These are phyloP conservation scores for Iodosphaeria phyllophila DNA, from an alignment of 2,329 filamentous ascomycete genomes.

Conservation along the genomic window DNA sequence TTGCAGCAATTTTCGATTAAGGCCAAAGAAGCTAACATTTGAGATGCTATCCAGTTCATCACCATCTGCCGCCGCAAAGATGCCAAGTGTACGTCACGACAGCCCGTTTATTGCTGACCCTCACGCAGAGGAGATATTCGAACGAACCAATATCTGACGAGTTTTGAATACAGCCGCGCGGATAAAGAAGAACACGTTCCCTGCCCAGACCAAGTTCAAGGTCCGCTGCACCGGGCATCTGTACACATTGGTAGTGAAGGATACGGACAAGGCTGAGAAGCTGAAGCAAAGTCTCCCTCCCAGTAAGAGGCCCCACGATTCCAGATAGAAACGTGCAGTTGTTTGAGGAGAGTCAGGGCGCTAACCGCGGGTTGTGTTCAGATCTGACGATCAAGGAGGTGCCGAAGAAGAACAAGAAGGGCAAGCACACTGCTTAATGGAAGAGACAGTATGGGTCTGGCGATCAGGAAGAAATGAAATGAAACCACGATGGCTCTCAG, in stretches of 20 bases:
- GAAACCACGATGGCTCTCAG: no score
- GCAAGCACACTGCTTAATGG: constrained; percentile 19
- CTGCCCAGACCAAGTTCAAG: constrained; percentile 99
- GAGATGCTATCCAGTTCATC: constrained; percentile 58
- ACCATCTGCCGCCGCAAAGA: constrained; percentile 99
- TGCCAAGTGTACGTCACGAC: constrained; percentile 76
- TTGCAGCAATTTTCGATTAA: constrained; percentile 1
- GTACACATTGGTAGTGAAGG: constrained; percentile 97
- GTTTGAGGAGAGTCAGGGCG: no score
- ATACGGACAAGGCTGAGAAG: constrained; percentile 99
- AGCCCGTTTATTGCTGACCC: no score
- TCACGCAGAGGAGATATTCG: constrained; percentile 12
- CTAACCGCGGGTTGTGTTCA: constrained; percentile 10
- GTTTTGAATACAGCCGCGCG: constrained; percentile 44
- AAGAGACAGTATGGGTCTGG: constrained; percentile 10
- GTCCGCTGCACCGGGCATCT: constrained; percentile 93
- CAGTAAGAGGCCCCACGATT: constrained; percentile 41
- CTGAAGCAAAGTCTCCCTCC: constrained; percentile 97
- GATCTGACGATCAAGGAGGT: constrained; percentile 34
- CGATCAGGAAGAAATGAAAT: constrained; percentile 11
- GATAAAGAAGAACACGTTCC: constrained; percentile 91
- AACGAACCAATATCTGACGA: constrained; percentile 4
- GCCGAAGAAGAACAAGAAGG: constrained; percentile 33
- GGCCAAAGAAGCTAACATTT: constrained; percentile 12
- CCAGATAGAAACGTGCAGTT: no score